These are phyloP conservation scores for Candida coquimbonensis DNA, from an alignment of 805 yeast species.

Conservation along the genomic window DNA sequence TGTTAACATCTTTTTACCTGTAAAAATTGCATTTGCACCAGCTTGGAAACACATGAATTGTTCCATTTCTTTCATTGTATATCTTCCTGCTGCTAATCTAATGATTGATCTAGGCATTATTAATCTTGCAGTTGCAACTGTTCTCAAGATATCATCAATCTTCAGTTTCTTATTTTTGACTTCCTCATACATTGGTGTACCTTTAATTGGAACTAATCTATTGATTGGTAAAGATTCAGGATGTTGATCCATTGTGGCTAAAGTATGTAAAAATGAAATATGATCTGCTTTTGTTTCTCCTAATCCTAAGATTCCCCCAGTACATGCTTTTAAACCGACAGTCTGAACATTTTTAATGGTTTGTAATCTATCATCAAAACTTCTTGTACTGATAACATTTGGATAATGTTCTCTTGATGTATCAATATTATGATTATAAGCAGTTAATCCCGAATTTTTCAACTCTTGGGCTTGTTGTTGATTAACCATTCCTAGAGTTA, in stretches of 20 bases:
- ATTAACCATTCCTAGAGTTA: constrained; percentile 72
- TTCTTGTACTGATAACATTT: constrained; percentile 61
- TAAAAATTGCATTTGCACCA: constrained; percentile 76
- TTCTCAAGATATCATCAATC: constrained; percentile 58
- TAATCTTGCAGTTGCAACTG: constrained; percentile 70
- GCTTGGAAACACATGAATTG: constrained; percentile 71
- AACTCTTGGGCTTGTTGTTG: constrained; percentile 54
- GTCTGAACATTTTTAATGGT: constrained; percentile 59
- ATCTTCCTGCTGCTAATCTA: constrained; percentile 75
- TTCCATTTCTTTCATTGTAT: constrained; percentile 72
- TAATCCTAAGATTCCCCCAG: constrained; percentile 75
- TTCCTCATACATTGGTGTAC: constrained; percentile 67
- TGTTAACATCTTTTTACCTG: constrained; percentile 76
- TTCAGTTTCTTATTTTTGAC: constrained; percentile 37
- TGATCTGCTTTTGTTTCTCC: constrained; percentile 73
- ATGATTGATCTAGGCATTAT: constrained; percentile 68
- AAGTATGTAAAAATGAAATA: constrained; percentile 56
- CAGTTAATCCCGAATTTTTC: constrained; percentile 68
- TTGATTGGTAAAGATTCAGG: constrained; percentile 83
- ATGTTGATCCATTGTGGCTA: constrained; percentile 62
- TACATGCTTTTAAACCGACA: constrained; percentile 62
- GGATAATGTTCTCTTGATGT: constrained; percentile 75
- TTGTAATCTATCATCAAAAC: constrained; percentile 62
- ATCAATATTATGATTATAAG: constrained; percentile 76
- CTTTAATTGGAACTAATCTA: constrained; percentile 68